Percentiles rank a stretch among this genome's conserved stretches.
These are phyloP conservation scores for Mycena rosella DNA, from an alignment of 768 basidiomycete species.

Conservation along the genomic window DNA sequence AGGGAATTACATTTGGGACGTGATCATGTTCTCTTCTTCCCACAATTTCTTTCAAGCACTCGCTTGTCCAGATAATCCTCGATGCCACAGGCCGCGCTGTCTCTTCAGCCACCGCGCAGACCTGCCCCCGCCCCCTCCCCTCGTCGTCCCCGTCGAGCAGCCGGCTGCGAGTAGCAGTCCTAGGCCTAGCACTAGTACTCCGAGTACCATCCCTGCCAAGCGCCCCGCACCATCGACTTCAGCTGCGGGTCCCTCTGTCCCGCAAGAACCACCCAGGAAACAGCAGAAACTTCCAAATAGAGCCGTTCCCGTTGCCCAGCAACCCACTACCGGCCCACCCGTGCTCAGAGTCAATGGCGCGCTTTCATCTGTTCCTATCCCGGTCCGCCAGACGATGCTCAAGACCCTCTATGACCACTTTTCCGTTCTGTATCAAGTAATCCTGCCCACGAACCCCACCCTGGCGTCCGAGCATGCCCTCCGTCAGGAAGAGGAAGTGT, in stretches of 20 bases:
- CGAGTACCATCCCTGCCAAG: constrained; percentile 60
- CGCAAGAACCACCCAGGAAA: constrained; percentile 71
- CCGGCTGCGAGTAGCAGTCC: constrained; percentile 36
- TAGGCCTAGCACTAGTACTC: constrained; percentile 36
- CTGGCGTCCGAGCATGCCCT: constrained; percentile 85
- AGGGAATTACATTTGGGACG: no score
- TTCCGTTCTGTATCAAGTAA: constrained; percentile 69
- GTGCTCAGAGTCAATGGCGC: constrained; percentile 75
- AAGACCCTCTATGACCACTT: constrained; percentile 83
- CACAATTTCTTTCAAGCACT: constrained; percentile 70
- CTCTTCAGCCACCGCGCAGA: constrained; percentile 73
- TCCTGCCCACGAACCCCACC: constrained; percentile 66
- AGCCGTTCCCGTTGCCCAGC: constrained; percentile 2
- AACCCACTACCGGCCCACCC: constrained; percentile 64
- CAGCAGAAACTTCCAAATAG: constrained; percentile 63
- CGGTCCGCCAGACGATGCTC: constrained; percentile 84
- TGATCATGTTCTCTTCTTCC: constrained; percentile 78
- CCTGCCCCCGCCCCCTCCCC: constrained; percentile 49
- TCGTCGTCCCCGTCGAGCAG: constrained; percentile 54
- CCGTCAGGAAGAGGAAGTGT: constrained; percentile 85
- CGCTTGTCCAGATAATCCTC: constrained; percentile 66
- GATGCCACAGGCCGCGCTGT: constrained; percentile 68
- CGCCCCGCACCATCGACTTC: constrained; percentile 56
- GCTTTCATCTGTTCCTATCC: constrained; percentile 77
- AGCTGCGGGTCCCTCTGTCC: constrained; percentile 39